Evolutionary conservation across 2,329 filamentous ascomycete species (phyloP).

Genomic region (Claviceps pusilla): DNA sequence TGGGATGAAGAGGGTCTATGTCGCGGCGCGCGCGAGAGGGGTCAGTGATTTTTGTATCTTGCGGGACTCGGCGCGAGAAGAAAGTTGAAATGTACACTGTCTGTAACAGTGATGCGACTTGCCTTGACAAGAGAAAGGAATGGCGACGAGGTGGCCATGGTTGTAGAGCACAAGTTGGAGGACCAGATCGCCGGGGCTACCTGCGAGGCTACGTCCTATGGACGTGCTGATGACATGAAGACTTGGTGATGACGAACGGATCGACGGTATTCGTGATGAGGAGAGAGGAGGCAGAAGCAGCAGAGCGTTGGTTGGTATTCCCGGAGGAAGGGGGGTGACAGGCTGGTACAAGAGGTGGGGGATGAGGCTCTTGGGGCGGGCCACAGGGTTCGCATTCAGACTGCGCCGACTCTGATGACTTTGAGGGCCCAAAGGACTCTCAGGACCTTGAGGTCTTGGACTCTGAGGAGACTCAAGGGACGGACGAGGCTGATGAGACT

Average conservation of each 20-base stretch:
- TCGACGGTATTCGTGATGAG: background rate
- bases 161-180: background rate
- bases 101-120: conserved; percentile 6
- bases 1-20: conserved; percentile 54
- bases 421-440: too few relatives aligned
- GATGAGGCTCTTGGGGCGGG: background rate
- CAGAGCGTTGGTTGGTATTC: background rate
- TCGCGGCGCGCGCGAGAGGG: conserved; percentile 7
- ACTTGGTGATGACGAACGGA: background rate
- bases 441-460: too few relatives aligned
- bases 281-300: too few relatives aligned
- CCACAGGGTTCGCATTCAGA: background rate
- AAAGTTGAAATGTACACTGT: too few relatives aligned
- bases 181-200: background rate
- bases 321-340: too few relatives aligned
- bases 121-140: conserved; percentile 21
- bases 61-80: conserved; percentile 1
- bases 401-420: too few relatives aligned
- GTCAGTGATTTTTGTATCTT: background rate
- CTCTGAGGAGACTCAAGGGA: too few relatives aligned
- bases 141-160: conserved; percentile 1
- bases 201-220: background rate
- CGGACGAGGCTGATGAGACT: too few relatives aligned
- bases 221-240: background rate
- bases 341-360: too few relatives aligned